phyloP scores from a whole-genome alignment of 306 rosid species.

The Cicer bijugum region DNA sequence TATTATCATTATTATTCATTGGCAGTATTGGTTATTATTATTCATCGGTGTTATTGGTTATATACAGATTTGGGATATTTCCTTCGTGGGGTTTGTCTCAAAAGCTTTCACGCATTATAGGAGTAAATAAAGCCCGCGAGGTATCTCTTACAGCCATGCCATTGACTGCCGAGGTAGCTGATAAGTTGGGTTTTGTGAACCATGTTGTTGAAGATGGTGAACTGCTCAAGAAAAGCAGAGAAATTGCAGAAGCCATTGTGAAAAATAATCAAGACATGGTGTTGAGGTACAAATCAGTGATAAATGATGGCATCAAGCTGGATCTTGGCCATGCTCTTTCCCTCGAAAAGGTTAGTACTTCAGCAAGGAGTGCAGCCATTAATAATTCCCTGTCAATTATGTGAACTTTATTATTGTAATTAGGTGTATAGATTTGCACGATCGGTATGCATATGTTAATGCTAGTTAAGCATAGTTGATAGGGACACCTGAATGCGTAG shows the following conservation, averaged over 20 bases:
- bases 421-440: not conserved
- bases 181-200: conserved; percentile 79
- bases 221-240: conserved; percentile 73
- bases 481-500: too few species aligned
- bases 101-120: conserved; percentile 79
- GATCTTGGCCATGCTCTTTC: conserved; percentile 75
- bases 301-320: conserved; percentile 84
- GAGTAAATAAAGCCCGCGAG: conserved; percentile 85
- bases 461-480: not conserved
- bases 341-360: conserved; percentile 72
- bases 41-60: not conserved
- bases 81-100: conserved; percentile 98
- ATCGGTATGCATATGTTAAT: not conserved
- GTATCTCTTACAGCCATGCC: conserved; percentile 85
- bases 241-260: conserved; percentile 64
- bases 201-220: conserved; percentile 80
- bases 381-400: not conserved
- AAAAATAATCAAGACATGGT: conserved; percentile 82
- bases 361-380: not conserved
- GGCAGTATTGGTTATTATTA: not conserved
- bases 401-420: conserved; percentile 3
- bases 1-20: too few species aligned
- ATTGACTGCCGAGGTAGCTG: conserved; percentile 77
- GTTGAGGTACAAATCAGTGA: conserved; percentile 77
- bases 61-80: conserved; percentile 91